Base-by-base conservation (phyloP, 2,329 filamentous ascomycete genomes). In the Alternaria angustiovoidea region DNA sequence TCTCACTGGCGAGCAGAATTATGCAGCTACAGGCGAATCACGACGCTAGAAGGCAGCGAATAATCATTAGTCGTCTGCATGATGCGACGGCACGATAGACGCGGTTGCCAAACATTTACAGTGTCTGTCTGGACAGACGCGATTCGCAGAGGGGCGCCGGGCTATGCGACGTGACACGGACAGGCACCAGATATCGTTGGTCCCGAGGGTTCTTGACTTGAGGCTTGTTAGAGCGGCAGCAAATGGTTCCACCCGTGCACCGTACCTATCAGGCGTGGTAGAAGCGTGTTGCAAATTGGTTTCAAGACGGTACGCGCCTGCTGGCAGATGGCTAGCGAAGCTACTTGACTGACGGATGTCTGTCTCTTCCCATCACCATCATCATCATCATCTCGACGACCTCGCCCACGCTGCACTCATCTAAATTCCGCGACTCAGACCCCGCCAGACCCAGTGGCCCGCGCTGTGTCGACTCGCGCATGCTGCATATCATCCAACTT, bases 201-300 rank as follows among this genome's bases (percentile, higher is more conserved):
- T 16, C 7, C 20, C 39, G 39, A 24, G 20, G 6, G 39, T 24
- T 42, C 20, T 7, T 24, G 39, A 42, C 20, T 42, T 14, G 39
- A 8, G 39, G 39, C 39, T 42, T 42, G 39, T 42, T 42, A 24
- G 39, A 42, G 39, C 39, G 39, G 39, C 39, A 42, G 39, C 39
- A 42, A 16, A 24, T 42, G 20, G 39, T 24, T 42, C 39, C 39
- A 42, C 20, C 11, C 11, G 39, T 42, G 39, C 39, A 42, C 38
- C 38, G 38, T 41, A 62, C 60, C 67, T 68, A 69, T 71, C 69
- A 70, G 63, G 61, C 60, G 38, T 47, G 41, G 59, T 44, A 65
- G 53, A 61, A 57, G 62, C 65, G 61, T 70, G 67, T 72, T 64
- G 66, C 69, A 72, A 63, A 63, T 65, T 18, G 61, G 69, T 72